Evolutionary conservation across 768 basidiomycete species (phyloP).

Genomic region (Lactarius vividus): DNA sequence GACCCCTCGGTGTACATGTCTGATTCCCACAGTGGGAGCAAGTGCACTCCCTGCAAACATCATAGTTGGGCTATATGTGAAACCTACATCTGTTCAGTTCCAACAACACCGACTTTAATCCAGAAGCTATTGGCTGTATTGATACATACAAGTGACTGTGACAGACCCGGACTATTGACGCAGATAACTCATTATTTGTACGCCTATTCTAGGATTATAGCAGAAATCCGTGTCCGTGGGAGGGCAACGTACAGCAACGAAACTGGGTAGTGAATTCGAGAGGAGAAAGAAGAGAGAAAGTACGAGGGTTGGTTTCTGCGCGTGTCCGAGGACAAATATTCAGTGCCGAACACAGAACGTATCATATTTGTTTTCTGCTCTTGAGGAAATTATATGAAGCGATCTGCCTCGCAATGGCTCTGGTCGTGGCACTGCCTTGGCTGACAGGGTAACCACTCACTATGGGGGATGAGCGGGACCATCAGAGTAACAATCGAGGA

Average conservation of each 20-base stretch:
- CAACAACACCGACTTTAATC: neutral
- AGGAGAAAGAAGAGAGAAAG: neutral
- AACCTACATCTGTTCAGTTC: slow-evolving; percentile 10
- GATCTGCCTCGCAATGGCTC: slow-evolving; percentile 23
- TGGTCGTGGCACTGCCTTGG: slow-evolving; percentile 23
- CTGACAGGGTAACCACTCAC: slow-evolving; percentile 23
- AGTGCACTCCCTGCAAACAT: neutral
- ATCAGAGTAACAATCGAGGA: neutral
- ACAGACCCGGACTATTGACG: neutral
- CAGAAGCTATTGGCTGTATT: neutral
- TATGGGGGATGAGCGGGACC: slow-evolving; percentile 5
- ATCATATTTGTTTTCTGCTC: slow-evolving; percentile 13
- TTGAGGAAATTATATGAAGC: slow-evolving; percentile 23
- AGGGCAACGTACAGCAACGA: neutral
- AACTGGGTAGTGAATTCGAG: neutral
- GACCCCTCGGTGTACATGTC: slow-evolving; percentile 1
- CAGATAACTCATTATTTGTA: neutral
- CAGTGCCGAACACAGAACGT: neutral
- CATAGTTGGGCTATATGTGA: neutral
- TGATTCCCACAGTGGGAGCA: neutral
- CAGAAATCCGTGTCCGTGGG: neutral
- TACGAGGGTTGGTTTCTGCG: neutral
- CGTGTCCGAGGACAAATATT: neutral
- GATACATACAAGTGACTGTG: neutral
- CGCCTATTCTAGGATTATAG: slow-evolving; percentile 1